These are phyloP conservation scores for Komagataella populi DNA, from an alignment of 805 yeast genomes.

Conservation along the genomic window DNA sequence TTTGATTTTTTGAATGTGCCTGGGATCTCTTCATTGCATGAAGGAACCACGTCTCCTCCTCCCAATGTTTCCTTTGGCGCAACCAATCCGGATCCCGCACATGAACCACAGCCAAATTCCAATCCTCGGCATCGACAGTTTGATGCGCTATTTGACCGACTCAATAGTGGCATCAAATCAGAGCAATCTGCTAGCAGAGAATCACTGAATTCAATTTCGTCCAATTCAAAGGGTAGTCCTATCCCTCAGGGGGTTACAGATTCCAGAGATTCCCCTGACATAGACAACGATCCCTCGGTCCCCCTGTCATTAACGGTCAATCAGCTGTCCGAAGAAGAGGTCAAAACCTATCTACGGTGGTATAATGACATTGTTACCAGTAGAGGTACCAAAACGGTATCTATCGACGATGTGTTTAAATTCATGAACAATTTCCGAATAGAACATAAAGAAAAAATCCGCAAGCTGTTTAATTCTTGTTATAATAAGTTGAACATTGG, in stretches of 20 bases:
- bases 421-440: slow-evolving; percentile 72
- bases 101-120: slow-evolving; percentile 3
- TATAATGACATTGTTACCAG: slow-evolving; percentile 72
- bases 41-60: slow-evolving; percentile 18
- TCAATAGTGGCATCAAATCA: slow-evolving; percentile 4
- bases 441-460: slow-evolving; percentile 33
- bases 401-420: slow-evolving; percentile 62
- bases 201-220: not conserved
- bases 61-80: slow-evolving; percentile 40
- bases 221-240: not conserved
- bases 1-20: slow-evolving; percentile 41
- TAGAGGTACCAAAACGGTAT: slow-evolving; percentile 51
- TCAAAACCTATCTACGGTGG: slow-evolving; percentile 84
- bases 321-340: slow-evolving; percentile 66
- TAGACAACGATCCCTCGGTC: slow-evolving; percentile 24
- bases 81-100: slow-evolving; percentile 10
- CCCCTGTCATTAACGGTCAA: slow-evolving; percentile 54
- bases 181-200: not conserved
- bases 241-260: slow-evolving; percentile 6
- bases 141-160: slow-evolving; percentile 9
- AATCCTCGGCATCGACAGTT: slow-evolving; percentile 7
- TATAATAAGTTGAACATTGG: slow-evolving; percentile 64
- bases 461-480: slow-evolving; percentile 34
- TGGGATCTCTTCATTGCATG: slow-evolving; percentile 14
- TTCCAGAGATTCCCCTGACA: slow-evolving; percentile 7